Percentiles rank a stretch among this genome's conserved stretches.
phyloP scores from a whole-genome alignment of 768 basidiomycete species.

The Amanita rimosa region DNA sequence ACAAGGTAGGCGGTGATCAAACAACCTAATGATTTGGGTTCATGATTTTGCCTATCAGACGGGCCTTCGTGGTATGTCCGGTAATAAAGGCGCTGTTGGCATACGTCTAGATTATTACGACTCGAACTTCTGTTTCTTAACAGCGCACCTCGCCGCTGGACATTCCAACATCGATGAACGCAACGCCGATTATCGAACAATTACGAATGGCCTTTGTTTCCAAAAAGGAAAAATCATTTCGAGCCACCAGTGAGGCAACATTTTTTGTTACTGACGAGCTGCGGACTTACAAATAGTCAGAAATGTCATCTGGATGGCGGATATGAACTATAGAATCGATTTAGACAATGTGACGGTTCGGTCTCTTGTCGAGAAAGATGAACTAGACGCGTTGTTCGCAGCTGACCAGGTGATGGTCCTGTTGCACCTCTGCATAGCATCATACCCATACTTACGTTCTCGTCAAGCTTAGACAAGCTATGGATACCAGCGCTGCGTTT shows the following conservation, averaged over 20 bases:
- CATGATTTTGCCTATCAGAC: conserved; percentile 34
- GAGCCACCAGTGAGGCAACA: conserved; percentile 69
- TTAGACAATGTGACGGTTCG: conserved; percentile 77
- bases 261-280: not conserved
- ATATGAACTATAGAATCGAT: conserved; percentile 92
- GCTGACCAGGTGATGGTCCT: conserved; percentile 68
- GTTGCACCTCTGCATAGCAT: not conserved
- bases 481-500: conserved; percentile 69
- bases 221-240: conserved; percentile 79
- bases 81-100: conserved; percentile 94
- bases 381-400: conserved; percentile 63
- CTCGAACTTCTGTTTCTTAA: conserved; percentile 90
- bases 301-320: conserved; percentile 88
- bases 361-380: conserved; percentile 46
- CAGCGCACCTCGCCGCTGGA: conserved; percentile 95
- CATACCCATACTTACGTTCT: conserved; percentile 6
- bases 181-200: conserved; percentile 87
- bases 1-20: conserved; percentile 51
- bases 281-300: conserved; percentile 26
- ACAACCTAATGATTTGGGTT: not conserved
- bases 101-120: conserved; percentile 89
- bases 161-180: conserved; percentile 84
- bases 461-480: conserved; percentile 56
- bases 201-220: conserved; percentile 76
- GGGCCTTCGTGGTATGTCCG: conserved; percentile 88